Evolutionary conservation across 75 land plant genomes (phyloP), one percentile per base, ranked within the genome.

Genomic region (Isoetes taiwanensis): DNA sequence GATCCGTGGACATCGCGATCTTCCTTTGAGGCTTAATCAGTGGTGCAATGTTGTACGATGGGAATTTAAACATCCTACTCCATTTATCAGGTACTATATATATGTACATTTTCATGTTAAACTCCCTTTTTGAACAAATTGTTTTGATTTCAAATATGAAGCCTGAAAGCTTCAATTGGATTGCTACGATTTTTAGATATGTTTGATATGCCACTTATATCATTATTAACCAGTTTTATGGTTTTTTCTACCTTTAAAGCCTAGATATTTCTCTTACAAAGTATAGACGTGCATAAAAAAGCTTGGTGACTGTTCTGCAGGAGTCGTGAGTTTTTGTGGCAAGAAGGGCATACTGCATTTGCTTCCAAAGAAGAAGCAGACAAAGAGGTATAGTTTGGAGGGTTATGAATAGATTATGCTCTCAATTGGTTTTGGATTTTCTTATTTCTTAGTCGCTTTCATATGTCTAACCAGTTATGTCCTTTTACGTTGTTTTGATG

Each of bases 21-120:
- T 94, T 76, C 99, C 99, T 56, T 69, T 94, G 34, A 85, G 67
- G 61, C 72, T 94, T 28, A 94, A 94, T 57, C 99, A 94, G 64
- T 94, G 99, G 99, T 94, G 99, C 74, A 94, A 94, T 70, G 96
- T 94, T 57, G 96, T 94, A 32, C 64, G 99, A 53, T 94, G 99
- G 99, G 96, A 94, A 52, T 94, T 94, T 62, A 94, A 93, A 68
- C 72, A 94, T 66, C 99, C 99, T 11, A 94, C 99, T 34, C 99
- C 99, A 56, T 94, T 94, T 58, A 94, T 94, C 62, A 81, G 99
- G 99, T 84, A 58, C 23, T 4, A 2, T 34, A 28, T n/a, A 6
- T n/a, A n/a, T n/a, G n/a, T n/a, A n/a, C n/a, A n/a, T n/a, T n/a
- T n/a, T n/a, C n/a, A n/a, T n/a, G n/a, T n/a, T n/a, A n/a, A n/a